Evolutionary conservation across 345 rosid species (phyloP), one percentile per base, ranked within the genome.

Genomic region (Eucalyptus cloeziana): DNA sequence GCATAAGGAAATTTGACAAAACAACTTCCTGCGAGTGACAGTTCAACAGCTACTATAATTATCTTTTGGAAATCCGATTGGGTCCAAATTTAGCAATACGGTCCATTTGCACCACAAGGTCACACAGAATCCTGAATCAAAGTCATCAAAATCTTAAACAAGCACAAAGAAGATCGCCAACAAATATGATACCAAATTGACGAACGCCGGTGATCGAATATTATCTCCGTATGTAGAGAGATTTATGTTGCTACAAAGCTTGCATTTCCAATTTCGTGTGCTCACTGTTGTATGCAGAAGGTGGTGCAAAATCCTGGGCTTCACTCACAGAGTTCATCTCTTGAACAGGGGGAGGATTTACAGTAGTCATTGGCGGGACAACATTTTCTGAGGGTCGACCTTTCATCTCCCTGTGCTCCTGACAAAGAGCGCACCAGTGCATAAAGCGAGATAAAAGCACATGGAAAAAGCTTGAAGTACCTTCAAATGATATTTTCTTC

Each of bases 371-470:
- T 16, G 99, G 98, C 97, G 95, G 94, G 56, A 93, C 96, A 60
- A 93, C 93, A 92, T 96, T 93, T 47, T 97, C 98, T 0, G 97
- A 93, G 81, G 94, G 94, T 52, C 94, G 95, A 69, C 94, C 92
- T 93, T 95, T 95, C 99, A 95, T 96, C 94, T 96, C 97, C 40
- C 97, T 93, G 91, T 96, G 99, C 92, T 95, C 98, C 91, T 95
- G 96, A 89, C 97, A 95, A 92, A 94, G 90, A n/a, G 99, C 98
- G 60, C 98, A 94, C 92, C 94, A 94, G 92, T 96, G 97, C 87
- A 95, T 27, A 49, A 52, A 31, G 62, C 24, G 86, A 24, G 44
- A 44, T 45, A 88, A 50, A 50, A 86, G 49, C 60, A 86, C 37
- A 45, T n/a, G 15, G 43, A 80, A 71, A 50, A 37, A 88, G 49